Evolutionary conservation across 2,329 filamentous ascomycete genomes (phyloP).

Genomic region (Aspergillus sp.): DNA sequence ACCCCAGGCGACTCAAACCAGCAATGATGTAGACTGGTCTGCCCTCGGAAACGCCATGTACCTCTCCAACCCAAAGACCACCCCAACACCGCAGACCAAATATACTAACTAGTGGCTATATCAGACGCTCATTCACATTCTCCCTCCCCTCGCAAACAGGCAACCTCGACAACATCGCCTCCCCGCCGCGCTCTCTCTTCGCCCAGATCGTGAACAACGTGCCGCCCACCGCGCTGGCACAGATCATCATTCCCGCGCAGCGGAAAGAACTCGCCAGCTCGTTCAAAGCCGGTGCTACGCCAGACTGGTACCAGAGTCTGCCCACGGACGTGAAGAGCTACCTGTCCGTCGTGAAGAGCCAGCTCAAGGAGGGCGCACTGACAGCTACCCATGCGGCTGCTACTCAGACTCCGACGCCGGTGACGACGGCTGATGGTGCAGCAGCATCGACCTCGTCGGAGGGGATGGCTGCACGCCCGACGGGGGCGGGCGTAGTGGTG

Average conservation of each 20-base stretch:
- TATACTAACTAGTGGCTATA: constrained; percentile 1
- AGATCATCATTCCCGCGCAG: constrained; percentile 26
- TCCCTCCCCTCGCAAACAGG: constrained; percentile 19
- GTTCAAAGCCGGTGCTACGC: constrained; percentile 30
- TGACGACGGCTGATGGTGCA: constrained; percentile 3
- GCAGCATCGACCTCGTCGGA: constrained; percentile 16
- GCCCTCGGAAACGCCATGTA: constrained; percentile 21
- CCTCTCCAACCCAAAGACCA: not conserved
- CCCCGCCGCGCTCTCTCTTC: constrained; percentile 29
- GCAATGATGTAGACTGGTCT: constrained; percentile 15
- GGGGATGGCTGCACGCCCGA: constrained; percentile 16
- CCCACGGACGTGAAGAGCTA: constrained; percentile 33
- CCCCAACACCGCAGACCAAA: not conserved
- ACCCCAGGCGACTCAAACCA: constrained; percentile 12
- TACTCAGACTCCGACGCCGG: constrained; percentile 14
- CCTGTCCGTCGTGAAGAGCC: constrained; percentile 27
- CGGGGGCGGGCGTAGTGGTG: constrained; percentile 16
- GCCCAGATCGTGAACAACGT: constrained; percentile 29
- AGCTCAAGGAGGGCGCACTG: constrained; percentile 26
- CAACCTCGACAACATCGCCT: constrained; percentile 31
- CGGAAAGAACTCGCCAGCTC: constrained; percentile 30
- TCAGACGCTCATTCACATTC: constrained; percentile 13
- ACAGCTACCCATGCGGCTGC: constrained; percentile 22
- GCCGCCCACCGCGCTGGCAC: constrained; percentile 27
- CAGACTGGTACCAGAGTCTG: constrained; percentile 30